Conservation (phyloP, 2,329 filamentous ascomycete species). For the Lasiodiplodia sp. region DNA sequence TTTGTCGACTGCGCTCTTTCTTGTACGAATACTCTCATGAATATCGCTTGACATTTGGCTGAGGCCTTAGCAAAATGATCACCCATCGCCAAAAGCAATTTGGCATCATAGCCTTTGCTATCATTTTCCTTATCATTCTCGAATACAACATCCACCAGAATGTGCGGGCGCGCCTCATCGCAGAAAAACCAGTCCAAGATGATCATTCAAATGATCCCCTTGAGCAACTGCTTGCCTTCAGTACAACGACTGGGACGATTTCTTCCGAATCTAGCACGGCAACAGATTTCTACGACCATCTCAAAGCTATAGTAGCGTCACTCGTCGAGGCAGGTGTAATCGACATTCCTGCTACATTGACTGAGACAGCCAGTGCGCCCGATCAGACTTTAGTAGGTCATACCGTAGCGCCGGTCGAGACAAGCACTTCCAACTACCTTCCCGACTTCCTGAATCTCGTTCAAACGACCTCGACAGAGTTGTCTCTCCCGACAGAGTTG, state of each 20-base stretch:
- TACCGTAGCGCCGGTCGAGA: background rate
- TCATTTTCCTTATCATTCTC: slow-evolving; percentile 2
- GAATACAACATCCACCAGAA: slow-evolving; percentile 1
- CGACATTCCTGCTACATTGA: background rate
- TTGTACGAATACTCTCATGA: background rate
- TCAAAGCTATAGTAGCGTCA: background rate
- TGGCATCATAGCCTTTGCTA: slow-evolving; percentile 5
- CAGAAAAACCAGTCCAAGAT: background rate
- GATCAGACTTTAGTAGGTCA: background rate
- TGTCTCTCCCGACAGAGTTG: background rate
- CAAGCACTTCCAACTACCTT: background rate
- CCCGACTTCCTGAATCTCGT: background rate
- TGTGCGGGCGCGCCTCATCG: background rate
- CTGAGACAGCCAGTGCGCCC: background rate
- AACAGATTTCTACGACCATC: background rate
- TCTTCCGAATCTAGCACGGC: background rate
- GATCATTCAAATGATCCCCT: background rate
- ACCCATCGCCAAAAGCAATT: slow-evolving; percentile 13
- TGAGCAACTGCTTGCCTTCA: background rate
- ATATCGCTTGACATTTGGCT: background rate
- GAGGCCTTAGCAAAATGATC: slow-evolving; percentile 9
- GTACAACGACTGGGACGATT: background rate
- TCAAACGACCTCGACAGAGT: background rate
- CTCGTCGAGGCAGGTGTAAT: slow-evolving; percentile 2
- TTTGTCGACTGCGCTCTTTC: background rate